These are phyloP conservation scores for Fusarium anguioides DNA, from an alignment of 2,329 filamentous ascomycete genomes.

Conservation along the genomic window DNA sequence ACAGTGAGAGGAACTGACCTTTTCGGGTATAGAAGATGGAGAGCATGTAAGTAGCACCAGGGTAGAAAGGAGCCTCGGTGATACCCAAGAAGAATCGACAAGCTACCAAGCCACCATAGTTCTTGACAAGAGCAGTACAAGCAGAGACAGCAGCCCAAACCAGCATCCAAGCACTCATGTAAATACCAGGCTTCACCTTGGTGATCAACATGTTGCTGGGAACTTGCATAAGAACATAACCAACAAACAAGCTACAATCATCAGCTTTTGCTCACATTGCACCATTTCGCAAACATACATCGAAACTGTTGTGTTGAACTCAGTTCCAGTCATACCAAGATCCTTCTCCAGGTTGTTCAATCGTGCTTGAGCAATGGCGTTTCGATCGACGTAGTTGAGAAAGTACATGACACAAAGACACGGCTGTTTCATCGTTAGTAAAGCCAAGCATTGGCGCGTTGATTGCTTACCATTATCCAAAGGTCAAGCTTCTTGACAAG, in stretches of 20 bases:
- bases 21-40: conserved; percentile 51
- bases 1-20: conserved; percentile 21
- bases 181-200: conserved; percentile 54
- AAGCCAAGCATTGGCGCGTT: background rate
- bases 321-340: conserved; percentile 63
- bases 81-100: conserved; percentile 55
- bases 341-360: conserved; percentile 61
- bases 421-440: conserved; percentile 34
- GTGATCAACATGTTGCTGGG: conserved; percentile 57
- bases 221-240: conserved; percentile 58
- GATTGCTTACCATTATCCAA: conserved; percentile 53
- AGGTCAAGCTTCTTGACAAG: conserved; percentile 56
- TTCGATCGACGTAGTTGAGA: conserved; percentile 58
- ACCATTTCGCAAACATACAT: conserved; percentile 39
- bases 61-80: conserved; percentile 55
- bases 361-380: conserved; percentile 59
- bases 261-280: background rate
- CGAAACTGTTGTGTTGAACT: conserved; percentile 62
- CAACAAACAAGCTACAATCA: conserved; percentile 49
- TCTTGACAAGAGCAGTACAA: conserved; percentile 52
- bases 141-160: conserved; percentile 55
- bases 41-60: conserved; percentile 52
- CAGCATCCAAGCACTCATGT: conserved; percentile 56
- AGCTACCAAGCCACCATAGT: conserved; percentile 50
- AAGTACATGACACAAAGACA: conserved; percentile 57